Conservation (phyloP, 1,139 yeast genomes). For the Sugiyamaella novakii region DNA sequence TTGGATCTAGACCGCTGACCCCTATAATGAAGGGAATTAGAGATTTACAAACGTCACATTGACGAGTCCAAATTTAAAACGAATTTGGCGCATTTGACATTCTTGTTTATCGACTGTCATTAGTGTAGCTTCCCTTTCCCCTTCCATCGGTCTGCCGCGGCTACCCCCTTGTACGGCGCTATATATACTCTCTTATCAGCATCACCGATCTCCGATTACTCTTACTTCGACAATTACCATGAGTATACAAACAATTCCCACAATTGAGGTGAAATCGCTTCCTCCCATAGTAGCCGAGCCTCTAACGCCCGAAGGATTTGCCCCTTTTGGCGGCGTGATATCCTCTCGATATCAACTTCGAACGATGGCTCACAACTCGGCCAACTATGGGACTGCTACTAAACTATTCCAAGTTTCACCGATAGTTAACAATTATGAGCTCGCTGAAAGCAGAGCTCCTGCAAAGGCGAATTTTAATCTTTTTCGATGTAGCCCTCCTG, state of each 20-base stretch:
- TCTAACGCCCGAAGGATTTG: conserved; percentile 53
- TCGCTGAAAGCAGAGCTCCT: conserved; percentile 50
- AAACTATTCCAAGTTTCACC: conserved; percentile 76
- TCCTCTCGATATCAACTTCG: conserved; percentile 57
- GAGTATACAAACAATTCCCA: neutral
- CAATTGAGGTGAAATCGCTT: neutral
- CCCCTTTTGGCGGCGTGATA: conserved; percentile 56
- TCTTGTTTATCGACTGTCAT: too few species aligned
- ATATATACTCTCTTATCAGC: too few species aligned
- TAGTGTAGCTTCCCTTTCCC: too few species aligned
- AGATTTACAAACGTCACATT: too few species aligned
- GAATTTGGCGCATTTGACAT: too few species aligned
- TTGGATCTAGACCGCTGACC: too few species aligned
- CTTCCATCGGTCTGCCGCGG: neutral
- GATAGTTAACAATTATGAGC: conserved; percentile 53
- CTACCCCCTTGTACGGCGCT: neutral
- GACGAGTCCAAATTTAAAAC: too few species aligned
- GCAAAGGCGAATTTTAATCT: conserved; percentile 77
- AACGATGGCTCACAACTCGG: conserved; percentile 52
- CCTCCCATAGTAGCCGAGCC: conserved; percentile 40
- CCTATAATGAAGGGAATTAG: too few species aligned
- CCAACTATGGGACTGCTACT: conserved; percentile 93
- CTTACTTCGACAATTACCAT: neutral
- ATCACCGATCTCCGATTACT: too few species aligned
- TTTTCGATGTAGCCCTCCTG: conserved; percentile 79